Base-by-base conservation (phyloP, 2,329 filamentous ascomycete genomes). In the Pestalotiopsis fici region DNA sequence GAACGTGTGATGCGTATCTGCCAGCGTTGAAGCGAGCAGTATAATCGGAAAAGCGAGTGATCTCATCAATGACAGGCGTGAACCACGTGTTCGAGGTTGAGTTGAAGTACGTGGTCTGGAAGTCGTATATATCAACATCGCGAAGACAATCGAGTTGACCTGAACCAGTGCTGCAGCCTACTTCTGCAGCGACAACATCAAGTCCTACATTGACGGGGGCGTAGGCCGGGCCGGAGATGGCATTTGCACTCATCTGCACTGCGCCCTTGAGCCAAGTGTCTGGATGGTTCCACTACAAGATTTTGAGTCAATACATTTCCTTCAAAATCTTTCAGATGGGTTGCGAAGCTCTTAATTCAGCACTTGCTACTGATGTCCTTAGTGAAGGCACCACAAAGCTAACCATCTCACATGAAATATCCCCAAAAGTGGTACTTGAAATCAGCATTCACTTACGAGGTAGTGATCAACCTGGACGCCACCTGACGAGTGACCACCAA, bases 191-290 rank as follows among this genome's bases (percentile, higher is more conserved):
- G 5, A 82, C 77, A 9, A 73, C 74, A 39, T 82, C 76, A 1
- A 82, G 74, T 18, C 75, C 80, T 23, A 80, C 74, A 64, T 80
- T 77, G 15, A 69, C 47, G 2, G 78, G 79, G 0, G 80, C 78
- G n/a, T 78, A 80, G 2, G 74, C 79, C 1, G 80, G 80, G 4
- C 80, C 80, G 0, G 80, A 82, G 25, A 78, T 67, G 35, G 79
- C 79, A 28, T 81, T 82, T n/a, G 79, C 80, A 59, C 79, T 81
- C 80, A 82, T 82, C 72, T 82, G 72, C 0, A 80, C 75, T 6
- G 79, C 79, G 2, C 79, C 79, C 66, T 73, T 78, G 50, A 80
- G 77, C 73, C 75, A 80, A 12, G 77, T 74, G 18, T 79, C 65
- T 9, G 79, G 79, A 65, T 80, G 74, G 69, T 81, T 80, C 78